Evolutionary conservation across 495 filamentous ascomycete genomes (phyloP).

Genomic region (Podospora pseudocomata): DNA sequence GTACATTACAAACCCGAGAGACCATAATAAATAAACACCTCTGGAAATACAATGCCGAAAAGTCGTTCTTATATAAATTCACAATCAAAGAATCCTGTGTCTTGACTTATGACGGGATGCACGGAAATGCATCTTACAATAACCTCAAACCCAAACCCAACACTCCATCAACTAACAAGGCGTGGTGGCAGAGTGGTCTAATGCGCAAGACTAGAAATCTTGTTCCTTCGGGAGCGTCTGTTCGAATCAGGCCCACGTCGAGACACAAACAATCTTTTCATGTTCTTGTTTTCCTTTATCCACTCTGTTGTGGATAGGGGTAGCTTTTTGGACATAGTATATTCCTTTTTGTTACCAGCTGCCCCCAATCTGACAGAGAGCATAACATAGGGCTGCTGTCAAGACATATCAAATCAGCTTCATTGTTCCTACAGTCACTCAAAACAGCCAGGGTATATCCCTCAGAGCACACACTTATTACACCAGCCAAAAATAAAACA

Average conservation of each 20-base stretch:
- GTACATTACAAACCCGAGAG: too few relatives aligned
- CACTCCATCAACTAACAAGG: background rate
- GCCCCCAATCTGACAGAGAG: background rate
- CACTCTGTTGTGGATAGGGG: background rate
- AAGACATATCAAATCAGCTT: background rate
- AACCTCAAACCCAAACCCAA: background rate
- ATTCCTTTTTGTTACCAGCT: background rate
- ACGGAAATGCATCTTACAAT: background rate
- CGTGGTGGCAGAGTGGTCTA: conserved; percentile 27
- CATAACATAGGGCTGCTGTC: background rate
- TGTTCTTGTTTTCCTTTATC: background rate
- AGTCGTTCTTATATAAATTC: too few relatives aligned
- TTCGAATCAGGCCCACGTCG: conserved; percentile 29
- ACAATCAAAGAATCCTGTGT: too few relatives aligned
- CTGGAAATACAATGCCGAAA: too few relatives aligned
- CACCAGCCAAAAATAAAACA: too few relatives aligned
- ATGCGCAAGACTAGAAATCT: conserved; percentile 29
- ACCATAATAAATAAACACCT: too few relatives aligned
- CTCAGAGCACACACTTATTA: too few relatives aligned
- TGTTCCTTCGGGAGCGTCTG: conserved; percentile 26
- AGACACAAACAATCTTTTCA: conserved; percentile 6
- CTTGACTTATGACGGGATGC: background rate
- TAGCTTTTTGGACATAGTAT: background rate
- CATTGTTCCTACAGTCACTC: too few relatives aligned
- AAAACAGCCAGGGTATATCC: too few relatives aligned